Evolutionary conservation across 768 basidiomycete species (phyloP).

Genomic region (Leucocoprinus birnbaumii): DNA sequence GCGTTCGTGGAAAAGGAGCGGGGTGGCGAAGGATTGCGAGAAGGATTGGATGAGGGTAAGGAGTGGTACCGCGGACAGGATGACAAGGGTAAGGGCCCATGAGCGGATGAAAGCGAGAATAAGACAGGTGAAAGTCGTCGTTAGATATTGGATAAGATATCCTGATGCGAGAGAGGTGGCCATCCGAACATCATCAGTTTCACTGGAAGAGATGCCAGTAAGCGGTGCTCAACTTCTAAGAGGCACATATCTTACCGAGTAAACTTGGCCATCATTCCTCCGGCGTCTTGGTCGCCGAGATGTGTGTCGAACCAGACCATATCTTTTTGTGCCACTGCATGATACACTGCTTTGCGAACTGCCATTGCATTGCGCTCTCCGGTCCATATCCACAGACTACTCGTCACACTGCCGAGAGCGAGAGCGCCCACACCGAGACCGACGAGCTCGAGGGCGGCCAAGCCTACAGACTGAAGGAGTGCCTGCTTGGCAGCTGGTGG

Average conservation of each 20-base stretch:
- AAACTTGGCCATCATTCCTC: constrained; percentile 93
- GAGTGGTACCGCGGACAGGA: constrained; percentile 85
- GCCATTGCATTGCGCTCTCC: constrained; percentile 78
- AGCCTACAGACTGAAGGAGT: constrained; percentile 55
- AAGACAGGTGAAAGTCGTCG: constrained; percentile 76
- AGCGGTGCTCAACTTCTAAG: neutral
- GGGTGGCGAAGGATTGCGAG: constrained; percentile 67
- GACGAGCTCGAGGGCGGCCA: constrained; percentile 63
- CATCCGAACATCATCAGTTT: constrained; percentile 90
- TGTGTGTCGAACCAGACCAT: constrained; percentile 93
- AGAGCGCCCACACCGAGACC: constrained; percentile 66
- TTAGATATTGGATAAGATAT: constrained; percentile 74
- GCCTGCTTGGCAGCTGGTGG: constrained; percentile 39
- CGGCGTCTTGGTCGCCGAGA: constrained; percentile 65
- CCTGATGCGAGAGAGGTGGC: constrained; percentile 82
- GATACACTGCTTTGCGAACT: constrained; percentile 67
- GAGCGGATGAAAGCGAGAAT: constrained; percentile 80
- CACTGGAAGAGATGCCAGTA: constrained; percentile 44
- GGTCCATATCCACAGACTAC: constrained; percentile 81
- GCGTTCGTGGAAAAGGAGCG: constrained; percentile 68
- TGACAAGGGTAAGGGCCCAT: constrained; percentile 84
- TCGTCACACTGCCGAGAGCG: constrained; percentile 69
- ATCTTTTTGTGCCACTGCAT: constrained; percentile 60
- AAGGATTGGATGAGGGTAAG: constrained; percentile 74
- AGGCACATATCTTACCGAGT: constrained; percentile 49